Conservation (phyloP, 148 eudicot species). For the Mesembryanthemum crystallinum region DNA sequence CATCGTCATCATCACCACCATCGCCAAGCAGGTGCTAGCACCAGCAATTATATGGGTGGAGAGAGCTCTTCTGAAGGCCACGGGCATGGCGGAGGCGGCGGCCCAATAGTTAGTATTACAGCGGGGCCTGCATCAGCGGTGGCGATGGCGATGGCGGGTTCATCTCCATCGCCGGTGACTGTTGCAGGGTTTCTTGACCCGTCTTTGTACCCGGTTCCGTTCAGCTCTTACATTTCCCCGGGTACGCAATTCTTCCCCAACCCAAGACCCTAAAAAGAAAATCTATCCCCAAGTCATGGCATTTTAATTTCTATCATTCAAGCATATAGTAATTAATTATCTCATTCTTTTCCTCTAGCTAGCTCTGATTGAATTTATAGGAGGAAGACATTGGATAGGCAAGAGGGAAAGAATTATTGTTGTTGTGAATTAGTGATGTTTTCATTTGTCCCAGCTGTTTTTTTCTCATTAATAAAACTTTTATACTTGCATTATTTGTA, state of each 20-base stretch:
- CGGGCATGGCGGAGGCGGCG: constrained; percentile 6
- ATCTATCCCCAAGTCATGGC: no score
- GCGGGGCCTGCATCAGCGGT: constrained; percentile 20
- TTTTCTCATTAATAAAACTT: background rate
- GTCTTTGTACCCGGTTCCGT: constrained; percentile 47
- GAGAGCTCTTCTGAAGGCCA: constrained; percentile 51
- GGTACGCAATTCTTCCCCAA: constrained; percentile 87
- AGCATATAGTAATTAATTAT: background rate
- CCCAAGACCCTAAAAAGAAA: constrained; percentile 46
- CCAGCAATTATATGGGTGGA: constrained; percentile 1
- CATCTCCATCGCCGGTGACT: background rate
- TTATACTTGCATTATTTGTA: background rate
- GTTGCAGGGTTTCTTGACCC: constrained; percentile 43
- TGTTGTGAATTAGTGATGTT: background rate
- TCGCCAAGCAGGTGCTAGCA: constrained; percentile 4
- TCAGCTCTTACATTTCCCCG: constrained; percentile 49
- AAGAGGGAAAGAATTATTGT: background rate
- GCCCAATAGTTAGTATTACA: constrained; percentile 37
- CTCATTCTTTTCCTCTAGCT: no score
- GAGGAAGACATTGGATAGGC: no score
- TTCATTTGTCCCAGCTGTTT: background rate
- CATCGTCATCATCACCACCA: constrained; percentile 19
- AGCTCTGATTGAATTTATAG: no score
- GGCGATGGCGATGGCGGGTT: constrained; percentile 17
- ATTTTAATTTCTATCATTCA: background rate